Conservation (phyloP, 768 basidiomycete genomes). For the Bullera alba region DNA sequence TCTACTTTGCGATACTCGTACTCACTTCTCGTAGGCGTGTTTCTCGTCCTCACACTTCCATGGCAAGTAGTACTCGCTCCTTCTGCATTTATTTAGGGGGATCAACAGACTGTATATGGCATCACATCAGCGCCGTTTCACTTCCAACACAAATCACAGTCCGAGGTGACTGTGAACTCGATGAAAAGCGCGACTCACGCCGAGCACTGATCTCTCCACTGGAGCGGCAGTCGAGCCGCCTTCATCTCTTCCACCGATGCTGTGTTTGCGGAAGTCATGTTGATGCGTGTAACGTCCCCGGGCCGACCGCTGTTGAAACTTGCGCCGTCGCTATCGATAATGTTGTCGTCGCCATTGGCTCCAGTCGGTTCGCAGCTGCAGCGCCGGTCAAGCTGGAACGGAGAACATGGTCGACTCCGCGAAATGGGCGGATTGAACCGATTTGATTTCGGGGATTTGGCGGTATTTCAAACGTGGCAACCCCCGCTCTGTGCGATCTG, state of each 20-base stretch:
- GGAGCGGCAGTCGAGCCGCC: slow-evolving; percentile 64
- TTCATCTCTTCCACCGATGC: slow-evolving; percentile 81
- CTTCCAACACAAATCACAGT: background rate
- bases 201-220: slow-evolving; percentile 84
- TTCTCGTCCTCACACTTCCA: slow-evolving; percentile 89
- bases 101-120: slow-evolving; percentile 75
- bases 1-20: too few relatives aligned
- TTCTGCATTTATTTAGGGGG: slow-evolving; percentile 79
- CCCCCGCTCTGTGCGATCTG: too few relatives aligned
- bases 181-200: slow-evolving; percentile 54
- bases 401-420: too few relatives aligned
- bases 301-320: background rate
- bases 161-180: background rate
- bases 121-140: background rate
- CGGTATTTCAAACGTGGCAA: too few relatives aligned
- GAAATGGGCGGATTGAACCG: too few relatives aligned
- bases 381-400: too few relatives aligned
- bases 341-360: background rate
- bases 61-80: slow-evolving; percentile 67
- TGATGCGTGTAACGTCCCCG: background rate
- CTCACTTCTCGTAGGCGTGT: slow-evolving; percentile 50
- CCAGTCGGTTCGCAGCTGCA: background rate
- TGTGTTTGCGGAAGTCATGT: slow-evolving; percentile 65
- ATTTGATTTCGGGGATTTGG: too few relatives aligned
- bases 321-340: background rate